Base-by-base conservation (phyloP, 2,329 filamentous ascomycete genomes). In the Emydomyces testavorans region DNA sequence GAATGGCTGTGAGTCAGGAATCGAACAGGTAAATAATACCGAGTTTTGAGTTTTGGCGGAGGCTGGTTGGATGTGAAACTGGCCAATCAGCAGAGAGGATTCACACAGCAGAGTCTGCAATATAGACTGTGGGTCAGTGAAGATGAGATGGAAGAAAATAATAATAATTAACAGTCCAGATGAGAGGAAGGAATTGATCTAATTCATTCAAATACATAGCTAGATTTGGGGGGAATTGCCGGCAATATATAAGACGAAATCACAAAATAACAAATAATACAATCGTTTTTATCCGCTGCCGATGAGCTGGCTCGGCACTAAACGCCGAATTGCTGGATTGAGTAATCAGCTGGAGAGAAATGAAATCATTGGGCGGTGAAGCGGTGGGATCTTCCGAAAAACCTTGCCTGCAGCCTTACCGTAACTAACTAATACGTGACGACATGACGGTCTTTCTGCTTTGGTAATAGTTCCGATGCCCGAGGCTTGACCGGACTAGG, bases 1-100 rank as follows among this genome's bases (percentile, higher is more conserved):
- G 28, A n/a, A 18, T 40, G 45, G 36, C 45, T 47, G 45, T 47
- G 45, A 47, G 15, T 47, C 45, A 47, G 35, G 45, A 39, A 29
- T 16, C 26, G 28, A 34, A n/a, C 24, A 32, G 37, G 28, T 32
- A 40, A 18, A 34, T 20, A 32, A 29, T 32, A 15, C n/a, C 24
- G 15, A 29, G 24, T 23, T 32, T 31, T 44, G n/a, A 10, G 15
- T 24, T 45, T 34, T 24, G 31, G 20, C 8, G 29, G 24, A 6
- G 21, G 28, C 21, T 29, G 45, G 45, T 40, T n/a, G 6, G 18
- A 28, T 11, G 36, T 23, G 28, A 21, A 18, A 40, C 24, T 40
- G 36, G 26, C 45, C 45, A 47, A 47, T 47, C 31, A 36, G 36
- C 16, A 31, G n/a, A n/a, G 35, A 16, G 18, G 18, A 34, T 11